phyloP scores from a whole-genome alignment of 768 basidiomycete genomes.

The Boletus bicolor region DNA sequence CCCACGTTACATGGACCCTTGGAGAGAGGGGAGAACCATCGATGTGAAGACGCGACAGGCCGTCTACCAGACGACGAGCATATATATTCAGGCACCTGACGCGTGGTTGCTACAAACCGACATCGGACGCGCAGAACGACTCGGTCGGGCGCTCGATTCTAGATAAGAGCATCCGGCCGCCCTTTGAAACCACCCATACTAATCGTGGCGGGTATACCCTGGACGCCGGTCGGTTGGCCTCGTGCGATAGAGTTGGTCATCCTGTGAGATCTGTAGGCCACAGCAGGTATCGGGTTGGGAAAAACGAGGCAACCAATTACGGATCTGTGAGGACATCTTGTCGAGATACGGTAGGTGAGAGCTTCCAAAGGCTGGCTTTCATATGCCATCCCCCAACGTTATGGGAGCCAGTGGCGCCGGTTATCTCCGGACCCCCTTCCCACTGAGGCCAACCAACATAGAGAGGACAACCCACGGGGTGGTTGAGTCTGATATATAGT shows the following conservation, averaged over 20 bases:
- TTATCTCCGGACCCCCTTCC: slow-evolving; percentile 6
- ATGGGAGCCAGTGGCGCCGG: not conserved
- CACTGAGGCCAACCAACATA: not conserved
- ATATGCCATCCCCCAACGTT: slow-evolving; percentile 3
- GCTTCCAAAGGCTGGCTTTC: not conserved
- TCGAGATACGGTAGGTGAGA: not conserved
- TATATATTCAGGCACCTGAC: not conserved
- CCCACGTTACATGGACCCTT: slow-evolving; percentile 16
- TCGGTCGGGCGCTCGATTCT: not conserved
- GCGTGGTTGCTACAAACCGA: not conserved
- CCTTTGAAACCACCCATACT: not conserved
- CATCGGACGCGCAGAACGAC: not conserved
- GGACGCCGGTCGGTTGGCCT: not conserved
- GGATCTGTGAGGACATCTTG: not conserved
- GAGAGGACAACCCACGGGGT: slow-evolving; percentile 1
- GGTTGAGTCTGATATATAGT: slow-evolving; percentile 6
- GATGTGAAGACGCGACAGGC: not conserved
- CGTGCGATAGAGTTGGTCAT: slow-evolving; percentile 20
- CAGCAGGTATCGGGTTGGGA: not conserved
- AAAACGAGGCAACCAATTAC: not conserved
- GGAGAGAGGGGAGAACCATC: not conserved
- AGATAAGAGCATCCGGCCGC: not conserved
- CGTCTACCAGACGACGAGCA: slow-evolving; percentile 2
- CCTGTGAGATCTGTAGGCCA: slow-evolving; percentile 3
- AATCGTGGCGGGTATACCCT: slow-evolving; percentile 3